Evolutionary conservation across 495 filamentous ascomycete species (phyloP).

Genomic region (Aspergillus egyptiacus): DNA sequence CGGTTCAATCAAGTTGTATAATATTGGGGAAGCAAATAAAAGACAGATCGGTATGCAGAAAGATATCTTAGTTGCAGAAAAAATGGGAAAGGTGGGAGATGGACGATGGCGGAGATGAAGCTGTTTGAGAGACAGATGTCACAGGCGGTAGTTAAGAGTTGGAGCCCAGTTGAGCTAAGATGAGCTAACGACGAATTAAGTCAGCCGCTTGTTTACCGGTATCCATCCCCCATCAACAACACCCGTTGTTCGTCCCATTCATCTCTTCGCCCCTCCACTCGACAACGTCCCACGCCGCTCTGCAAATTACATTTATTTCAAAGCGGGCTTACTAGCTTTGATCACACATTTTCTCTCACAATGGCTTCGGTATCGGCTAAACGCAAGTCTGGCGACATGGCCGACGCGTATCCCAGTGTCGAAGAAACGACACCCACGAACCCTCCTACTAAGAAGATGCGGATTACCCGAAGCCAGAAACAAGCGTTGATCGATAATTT

Average conservation of each 20-base stretch:
- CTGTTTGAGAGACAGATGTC: constrained; percentile 20
- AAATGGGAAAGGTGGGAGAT: constrained; percentile 6
- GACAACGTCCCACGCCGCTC: background rate
- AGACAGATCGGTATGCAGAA: constrained; percentile 8
- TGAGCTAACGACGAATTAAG: constrained; percentile 21
- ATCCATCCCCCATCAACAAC: constrained; percentile 7
- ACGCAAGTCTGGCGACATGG: constrained; percentile 50
- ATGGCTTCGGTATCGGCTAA: constrained; percentile 56
- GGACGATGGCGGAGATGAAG: constrained; percentile 5
- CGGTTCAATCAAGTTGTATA: constrained; percentile 14
- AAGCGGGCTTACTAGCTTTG: background rate
- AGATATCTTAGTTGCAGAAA: background rate
- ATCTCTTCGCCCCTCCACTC: constrained; percentile 13
- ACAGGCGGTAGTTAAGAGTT: constrained; percentile 10
- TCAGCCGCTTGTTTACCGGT: constrained; percentile 31
- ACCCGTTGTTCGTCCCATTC: constrained; percentile 15
- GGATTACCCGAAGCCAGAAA: constrained; percentile 73
- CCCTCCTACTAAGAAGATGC: constrained; percentile 55
- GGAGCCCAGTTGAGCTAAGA: constrained; percentile 7
- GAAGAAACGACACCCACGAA: constrained; percentile 41
- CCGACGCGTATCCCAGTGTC: constrained; percentile 27
- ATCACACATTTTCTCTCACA: constrained; percentile 3
- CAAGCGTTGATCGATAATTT: constrained; percentile 88
- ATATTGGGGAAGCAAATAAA: constrained; percentile 4
- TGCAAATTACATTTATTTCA: no score